Evolutionary conservation across 2,329 filamentous ascomycete species (phyloP).

Genomic region (Pseudogymnoascus sp.): DNA sequence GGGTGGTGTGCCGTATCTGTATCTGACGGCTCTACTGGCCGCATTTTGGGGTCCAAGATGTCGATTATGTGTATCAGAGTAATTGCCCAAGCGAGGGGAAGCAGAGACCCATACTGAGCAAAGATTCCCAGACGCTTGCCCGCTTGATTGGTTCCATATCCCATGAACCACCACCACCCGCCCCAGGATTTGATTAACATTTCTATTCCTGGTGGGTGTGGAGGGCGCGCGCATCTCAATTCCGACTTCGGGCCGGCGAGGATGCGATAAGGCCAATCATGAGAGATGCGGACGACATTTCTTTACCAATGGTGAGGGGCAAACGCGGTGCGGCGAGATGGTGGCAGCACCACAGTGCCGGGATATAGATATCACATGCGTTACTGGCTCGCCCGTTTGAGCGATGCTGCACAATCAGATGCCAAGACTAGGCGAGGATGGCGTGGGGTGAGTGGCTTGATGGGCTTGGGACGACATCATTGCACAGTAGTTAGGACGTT

Average conservation of each 20-base stretch:
- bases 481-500: neutral
- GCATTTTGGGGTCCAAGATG: neutral
- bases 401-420: neutral
- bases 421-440: neutral
- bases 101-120: neutral
- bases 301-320: neutral
- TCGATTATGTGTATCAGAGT: neutral
- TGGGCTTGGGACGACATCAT: neutral
- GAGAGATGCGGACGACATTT: neutral
- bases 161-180: neutral
- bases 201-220: neutral
- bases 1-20: neutral
- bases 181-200: neutral
- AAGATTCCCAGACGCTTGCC: neutral
- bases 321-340: neutral
- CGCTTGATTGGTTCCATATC: neutral
- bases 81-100: neutral
- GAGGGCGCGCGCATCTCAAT: neutral
- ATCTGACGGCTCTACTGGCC: neutral
- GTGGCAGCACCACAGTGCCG: neutral
- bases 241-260: neutral
- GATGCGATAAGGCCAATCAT: neutral
- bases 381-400: neutral
- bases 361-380: neutral
- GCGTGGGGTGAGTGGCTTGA: neutral